Evolutionary conservation across 2,329 filamentous ascomycete genomes (phyloP).

Genomic region (Colletotrichum paranaense): DNA sequence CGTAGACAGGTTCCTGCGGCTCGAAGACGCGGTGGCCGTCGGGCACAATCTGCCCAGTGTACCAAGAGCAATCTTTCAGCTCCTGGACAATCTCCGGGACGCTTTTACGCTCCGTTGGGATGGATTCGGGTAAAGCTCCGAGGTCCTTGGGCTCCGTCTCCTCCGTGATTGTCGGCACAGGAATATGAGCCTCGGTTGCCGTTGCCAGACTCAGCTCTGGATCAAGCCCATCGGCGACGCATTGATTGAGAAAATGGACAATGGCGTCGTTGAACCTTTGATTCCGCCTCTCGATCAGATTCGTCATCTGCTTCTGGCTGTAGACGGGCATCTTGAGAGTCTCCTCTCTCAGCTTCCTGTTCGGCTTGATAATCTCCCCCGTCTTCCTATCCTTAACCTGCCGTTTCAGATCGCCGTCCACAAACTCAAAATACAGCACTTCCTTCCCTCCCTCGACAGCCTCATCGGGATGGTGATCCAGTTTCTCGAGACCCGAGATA

Average conservation of each 20-base stretch:
- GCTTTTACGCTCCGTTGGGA: conserved; percentile 82
- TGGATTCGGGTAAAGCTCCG: conserved; percentile 71
- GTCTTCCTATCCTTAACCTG: conserved; percentile 80
- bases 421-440: conserved; percentile 89
- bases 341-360: conserved; percentile 77
- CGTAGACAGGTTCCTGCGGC: conserved; percentile 82
- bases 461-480: conserved; percentile 47
- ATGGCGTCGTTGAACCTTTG: conserved; percentile 83
- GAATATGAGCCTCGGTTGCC: conserved; percentile 70
- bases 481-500: conserved; percentile 59
- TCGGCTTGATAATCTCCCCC: conserved; percentile 76
- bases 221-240: conserved; percentile 72
- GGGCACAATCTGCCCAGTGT: conserved; percentile 91
- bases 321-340: conserved; percentile 91
- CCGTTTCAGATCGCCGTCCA: conserved; percentile 90
- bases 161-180: conserved; percentile 62
- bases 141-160: conserved; percentile 45
- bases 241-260: conserved; percentile 80
- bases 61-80: conserved; percentile 86
- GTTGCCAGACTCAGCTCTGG: conserved; percentile 73
- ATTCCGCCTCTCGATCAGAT: conserved; percentile 90
- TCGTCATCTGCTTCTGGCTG: conserved; percentile 91
- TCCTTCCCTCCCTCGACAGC: conserved; percentile 61
- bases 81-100: conserved; percentile 89
- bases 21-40: conserved; percentile 94